Evolutionary conservation across 495 filamentous ascomycete species (phyloP), one percentile per base, ranked within the genome.

Genomic region (Penicillium antarcticum): DNA sequence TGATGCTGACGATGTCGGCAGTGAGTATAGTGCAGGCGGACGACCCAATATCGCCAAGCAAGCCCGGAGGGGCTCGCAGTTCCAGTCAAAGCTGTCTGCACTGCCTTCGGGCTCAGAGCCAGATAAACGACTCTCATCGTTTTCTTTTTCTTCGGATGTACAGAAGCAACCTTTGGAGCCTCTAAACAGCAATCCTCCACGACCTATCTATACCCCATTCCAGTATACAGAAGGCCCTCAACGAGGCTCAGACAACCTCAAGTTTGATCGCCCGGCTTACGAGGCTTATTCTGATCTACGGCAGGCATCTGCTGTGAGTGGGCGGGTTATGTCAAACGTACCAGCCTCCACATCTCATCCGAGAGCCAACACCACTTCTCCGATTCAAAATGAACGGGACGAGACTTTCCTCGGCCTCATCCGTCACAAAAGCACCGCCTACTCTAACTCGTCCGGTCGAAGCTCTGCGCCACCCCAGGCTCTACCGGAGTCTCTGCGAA

Each of bases 1-100:
- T 18, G 60, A 56, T 43, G 35, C 37, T 18, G 55, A 62, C 13
- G 60, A 56, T 46, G 35, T 42, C n/a, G 50, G 45, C 11, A 66
- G 68, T 40, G 62, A 61, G 26, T 79, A 75, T 44, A 80, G 77
- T 38, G 68, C 76, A 16, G 78, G 76, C 23, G 77, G 78, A n/a
- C 69, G 77, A 6, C 76, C 77, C 13, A 67, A 75, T 24, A 54
- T 74, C 14, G 59, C 45, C 41, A 58, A 55, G 38, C 39, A 41
- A 35, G 51, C 52, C 12, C 38, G 51, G 23, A 50, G 42, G 34
- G 42, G 18, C 5, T 58, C 58, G 10, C 45, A 57, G 44, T 45
- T 52, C 57, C 29, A 41, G 32, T 57, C 44, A 16, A 57, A 57
- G 14, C 32, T 57, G 34, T 53, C 56, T 11, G 40, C 48, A 8